Evolutionary conservation across 805 yeast species (phyloP).

Genomic region (Yarrowia deformans): DNA sequence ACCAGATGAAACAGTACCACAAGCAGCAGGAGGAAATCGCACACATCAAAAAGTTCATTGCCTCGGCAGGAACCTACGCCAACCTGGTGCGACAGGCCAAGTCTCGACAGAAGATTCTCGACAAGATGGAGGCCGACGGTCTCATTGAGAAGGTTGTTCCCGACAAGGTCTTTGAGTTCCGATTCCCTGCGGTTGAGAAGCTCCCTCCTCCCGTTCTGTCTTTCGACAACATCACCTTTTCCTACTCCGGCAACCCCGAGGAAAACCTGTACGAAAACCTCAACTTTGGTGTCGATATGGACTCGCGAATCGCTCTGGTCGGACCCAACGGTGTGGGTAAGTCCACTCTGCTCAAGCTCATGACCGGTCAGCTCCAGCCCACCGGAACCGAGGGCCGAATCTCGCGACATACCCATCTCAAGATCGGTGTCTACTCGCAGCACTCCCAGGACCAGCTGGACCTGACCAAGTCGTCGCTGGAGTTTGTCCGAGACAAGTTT

Average conservation of each 20-base stretch:
- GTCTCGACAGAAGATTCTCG: slow-evolving; percentile 98
- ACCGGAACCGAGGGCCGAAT: slow-evolving; percentile 85
- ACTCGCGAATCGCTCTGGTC: slow-evolving; percentile 95
- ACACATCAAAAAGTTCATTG: slow-evolving; percentile 98
- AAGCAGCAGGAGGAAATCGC: slow-evolving; percentile 99
- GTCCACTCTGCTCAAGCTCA: slow-evolving; percentile 91
- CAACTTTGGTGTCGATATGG: slow-evolving; percentile 99
- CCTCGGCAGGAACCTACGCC: slow-evolving; percentile 99
- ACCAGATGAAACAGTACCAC: slow-evolving; percentile 95
- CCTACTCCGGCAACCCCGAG: slow-evolving; percentile 77
- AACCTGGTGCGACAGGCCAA: slow-evolving; percentile 98
- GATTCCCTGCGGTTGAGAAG: slow-evolving; percentile 94
- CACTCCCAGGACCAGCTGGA: slow-evolving; percentile 99
- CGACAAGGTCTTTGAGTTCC: slow-evolving; percentile 92
- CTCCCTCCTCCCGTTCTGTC: slow-evolving; percentile 98
- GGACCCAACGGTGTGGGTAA: slow-evolving; percentile 99
- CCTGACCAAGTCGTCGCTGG: slow-evolving; percentile 91
- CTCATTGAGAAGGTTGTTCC: slow-evolving; percentile 85
- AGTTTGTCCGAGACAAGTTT: slow-evolving; percentile 95
- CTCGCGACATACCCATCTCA: slow-evolving; percentile 95
- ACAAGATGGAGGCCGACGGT: slow-evolving; percentile 99
- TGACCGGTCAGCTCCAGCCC: slow-evolving; percentile 92
- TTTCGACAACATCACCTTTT: slow-evolving; percentile 91
- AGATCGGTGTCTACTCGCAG: slow-evolving; percentile 98
- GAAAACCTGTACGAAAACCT: slow-evolving; percentile 88